Evolutionary conservation across 768 basidiomycete genomes (phyloP).

Genomic region (Lactarius akahatsu): DNA sequence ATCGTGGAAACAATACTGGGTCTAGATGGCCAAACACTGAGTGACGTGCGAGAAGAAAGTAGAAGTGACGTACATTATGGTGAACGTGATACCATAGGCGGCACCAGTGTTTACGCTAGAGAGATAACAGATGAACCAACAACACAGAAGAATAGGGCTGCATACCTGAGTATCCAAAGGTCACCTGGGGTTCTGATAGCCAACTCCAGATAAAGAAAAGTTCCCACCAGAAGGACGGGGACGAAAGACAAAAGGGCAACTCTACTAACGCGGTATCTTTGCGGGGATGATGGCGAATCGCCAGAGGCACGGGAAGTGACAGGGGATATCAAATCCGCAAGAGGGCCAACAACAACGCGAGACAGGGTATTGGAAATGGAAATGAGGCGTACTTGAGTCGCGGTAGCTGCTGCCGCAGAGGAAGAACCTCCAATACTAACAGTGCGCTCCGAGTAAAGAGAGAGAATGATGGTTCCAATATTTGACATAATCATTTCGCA

Average conservation of each 20-base stretch:
- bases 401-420: slow-evolving; percentile 42
- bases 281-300: slow-evolving; percentile 39
- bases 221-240: slow-evolving; percentile 47
- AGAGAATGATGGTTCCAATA: slow-evolving; percentile 71
- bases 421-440: slow-evolving; percentile 22
- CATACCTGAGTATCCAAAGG: slow-evolving; percentile 72
- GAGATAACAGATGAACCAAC: slow-evolving; percentile 17
- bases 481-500: slow-evolving; percentile 80
- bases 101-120: slow-evolving; percentile 62
- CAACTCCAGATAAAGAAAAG: slow-evolving; percentile 56
- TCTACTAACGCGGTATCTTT: slow-evolving; percentile 60
- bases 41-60: slow-evolving; percentile 1
- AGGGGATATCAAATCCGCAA: slow-evolving; percentile 75
- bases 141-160: slow-evolving; percentile 5
- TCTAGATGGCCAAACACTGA: slow-evolving; percentile 37
- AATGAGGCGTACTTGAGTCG: slow-evolving; percentile 67
- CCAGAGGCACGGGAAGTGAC: slow-evolving; percentile 45
- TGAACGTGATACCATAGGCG: slow-evolving; percentile 70
- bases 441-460: slow-evolving; percentile 46
- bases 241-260: slow-evolving; percentile 56
- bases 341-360: slow-evolving; percentile 62
- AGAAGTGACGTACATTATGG: slow-evolving; percentile 55
- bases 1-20: slow-evolving; percentile 69
- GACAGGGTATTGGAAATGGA: slow-evolving; percentile 71
- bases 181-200: slow-evolving; percentile 48